These are phyloP conservation scores for Crinitomyces ghanaensis DNA, from an alignment of 805 yeast species.

Conservation along the genomic window DNA sequence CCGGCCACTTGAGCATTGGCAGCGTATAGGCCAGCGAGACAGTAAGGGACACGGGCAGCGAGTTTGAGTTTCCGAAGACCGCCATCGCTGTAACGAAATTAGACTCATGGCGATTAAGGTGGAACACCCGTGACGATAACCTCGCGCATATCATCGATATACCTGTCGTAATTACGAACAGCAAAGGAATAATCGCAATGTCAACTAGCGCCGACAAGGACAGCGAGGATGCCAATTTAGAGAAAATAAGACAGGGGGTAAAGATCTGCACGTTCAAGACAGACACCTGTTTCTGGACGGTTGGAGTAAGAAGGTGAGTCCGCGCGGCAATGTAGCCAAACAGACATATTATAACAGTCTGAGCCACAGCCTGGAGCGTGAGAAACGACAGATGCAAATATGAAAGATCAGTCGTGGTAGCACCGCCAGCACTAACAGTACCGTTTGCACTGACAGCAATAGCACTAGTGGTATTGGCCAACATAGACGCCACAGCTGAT, in stretches of 20 bases:
- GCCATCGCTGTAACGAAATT: conserved; percentile 96
- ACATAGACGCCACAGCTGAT: too few species aligned
- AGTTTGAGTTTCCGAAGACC: conserved; percentile 91
- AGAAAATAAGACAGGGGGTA: conserved; percentile 90
- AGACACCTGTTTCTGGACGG: conserved; percentile 69
- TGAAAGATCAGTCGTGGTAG: conserved; percentile 14
- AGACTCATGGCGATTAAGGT: conserved; percentile 60
- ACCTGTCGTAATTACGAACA: conserved; percentile 72
- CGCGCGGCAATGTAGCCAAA: conserved; percentile 82
- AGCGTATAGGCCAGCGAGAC: conserved; percentile 54
- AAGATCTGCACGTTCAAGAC: conserved; percentile 78
- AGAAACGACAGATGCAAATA: conserved; percentile 38
- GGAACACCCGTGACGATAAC: conserved; percentile 39
- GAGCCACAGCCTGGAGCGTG: conserved; percentile 84
- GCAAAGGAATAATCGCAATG: conserved; percentile 71
- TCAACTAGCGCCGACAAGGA: conserved; percentile 70
- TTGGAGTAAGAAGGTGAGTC: conserved; percentile 52
- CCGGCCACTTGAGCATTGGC: conserved; percentile 49
- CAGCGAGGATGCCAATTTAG: conserved; percentile 57
- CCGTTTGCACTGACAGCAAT: conserved; percentile 2
- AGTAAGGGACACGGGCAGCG: conserved; percentile 82
- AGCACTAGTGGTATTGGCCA: not conserved
- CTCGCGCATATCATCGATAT: conserved; percentile 59
- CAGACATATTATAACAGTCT: conserved; percentile 75
- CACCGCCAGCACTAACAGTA: conserved; percentile 5